These are phyloP conservation scores for Graphilbum ipis-grandicollis DNA, from an alignment of 2,329 filamentous ascomycete species.

Conservation along the genomic window DNA sequence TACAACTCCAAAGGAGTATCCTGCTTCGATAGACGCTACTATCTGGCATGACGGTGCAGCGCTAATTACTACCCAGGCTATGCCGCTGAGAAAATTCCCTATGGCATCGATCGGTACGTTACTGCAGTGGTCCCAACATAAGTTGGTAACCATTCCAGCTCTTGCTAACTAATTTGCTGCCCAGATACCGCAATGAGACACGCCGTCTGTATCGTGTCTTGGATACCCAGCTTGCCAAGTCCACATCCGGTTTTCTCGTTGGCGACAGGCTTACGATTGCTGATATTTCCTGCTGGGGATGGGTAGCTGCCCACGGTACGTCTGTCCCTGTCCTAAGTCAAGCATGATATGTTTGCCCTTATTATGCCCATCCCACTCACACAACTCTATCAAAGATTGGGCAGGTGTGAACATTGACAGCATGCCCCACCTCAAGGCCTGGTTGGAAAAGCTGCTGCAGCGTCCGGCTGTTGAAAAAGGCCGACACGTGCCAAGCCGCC, in stretches of 20 bases:
- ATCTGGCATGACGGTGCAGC: background rate
- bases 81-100: conserved; percentile 65
- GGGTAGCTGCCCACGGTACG: conserved; percentile 42
- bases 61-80: conserved; percentile 31
- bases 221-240: conserved; percentile 49
- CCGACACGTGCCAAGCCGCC: conserved; percentile 43
- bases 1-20: too few relatives aligned
- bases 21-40: too few relatives aligned
- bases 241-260: conserved; percentile 39
- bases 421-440: conserved; percentile 60
- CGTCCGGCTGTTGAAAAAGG: conserved; percentile 61
- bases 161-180: background rate
- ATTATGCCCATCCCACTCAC: background rate
- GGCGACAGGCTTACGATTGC: conserved; percentile 57
- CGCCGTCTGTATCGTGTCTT: conserved; percentile 66
- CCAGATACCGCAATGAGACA: conserved; percentile 58
- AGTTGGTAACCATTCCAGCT: too few relatives aligned
- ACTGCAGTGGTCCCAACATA: background rate
- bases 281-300: conserved; percentile 68
- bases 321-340: too few relatives aligned
- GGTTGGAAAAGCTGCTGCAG: conserved; percentile 54
- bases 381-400: conserved; percentile 23
- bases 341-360: conserved; percentile 35
- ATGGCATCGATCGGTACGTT: conserved; percentile 50
- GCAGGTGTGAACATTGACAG: conserved; percentile 53